Evolutionary conservation across 306 rosid species (phyloP).

Genomic region (apple (Malus domestica)): ASM211411v1 NC_041801.1:35273501-35274000

Average conservation of each 20-base stretch:
- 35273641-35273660: too few relatives aligned
- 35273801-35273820: constrained; percentile 48
- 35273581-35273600: too few relatives aligned
- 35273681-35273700: too few relatives aligned
- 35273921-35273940: background rate
- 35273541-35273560: too few relatives aligned
- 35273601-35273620: too few relatives aligned
- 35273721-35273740: too few relatives aligned
- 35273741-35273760: background rate
- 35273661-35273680: too few relatives aligned
- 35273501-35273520: too few relatives aligned
- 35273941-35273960: background rate
- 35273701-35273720: too few relatives aligned
- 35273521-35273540: too few relatives aligned
- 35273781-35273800: constrained; percentile 14
- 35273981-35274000: background rate
- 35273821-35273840: background rate
- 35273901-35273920: background rate
- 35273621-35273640: too few relatives aligned
- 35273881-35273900: constrained; percentile 18
- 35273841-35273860: constrained; percentile 25
- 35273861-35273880: constrained; percentile 28
- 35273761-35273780: constrained; percentile 15
- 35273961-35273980: background rate
- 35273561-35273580: too few relatives aligned